Evolutionary conservation across 306 rosid genomes (phyloP), one percentile per base, ranked within the genome.

Genomic region (Gleditsia sinensis): DNA sequence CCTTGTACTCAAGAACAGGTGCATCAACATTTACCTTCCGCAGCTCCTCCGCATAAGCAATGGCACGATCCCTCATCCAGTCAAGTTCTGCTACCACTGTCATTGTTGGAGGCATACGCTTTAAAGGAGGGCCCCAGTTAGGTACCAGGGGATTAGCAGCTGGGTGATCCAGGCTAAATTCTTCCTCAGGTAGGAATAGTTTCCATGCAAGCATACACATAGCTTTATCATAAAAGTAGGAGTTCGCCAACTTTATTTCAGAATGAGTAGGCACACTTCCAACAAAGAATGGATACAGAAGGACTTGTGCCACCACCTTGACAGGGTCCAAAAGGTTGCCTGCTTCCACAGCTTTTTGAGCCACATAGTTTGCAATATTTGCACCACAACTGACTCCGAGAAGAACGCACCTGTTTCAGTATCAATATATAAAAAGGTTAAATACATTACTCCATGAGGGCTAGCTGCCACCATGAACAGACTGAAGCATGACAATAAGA

Each of bases 31-130:
- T 88, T 50, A 87, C 99, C 81, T 90, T 94, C 59, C 99, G 90
- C 48, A 94, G 95, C 78, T 88, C 97, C 88, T 90, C 99, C 2
- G 99, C 87, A 82, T 94, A 94, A 23, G 96, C 99, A 62, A 94
- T 92, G 70, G 99, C 99, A 6, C 97, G 92, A 74, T 94, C 99
- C 83, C 96, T 84, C 99, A 94, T 94, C 97, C 97, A 94, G 70
- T 92, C 99, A 39, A 65, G 97, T 79, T 94, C 96, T 12, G 99
- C 99, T 67, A 92, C 97, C 24, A 94, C 90, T 33, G 97, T 92
- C 62, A 92, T 80, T 51, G 99, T 92, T 4, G 97, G 99, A 40
- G 99, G 99, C 97, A 92, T 92, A 66, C 69, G 86, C 77, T 88
- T 92, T 61, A 94, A 72, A 80, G 97, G 92, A 36, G 93, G 99